Evolutionary conservation across 495 filamentous ascomycete species (phyloP).

Genomic region (Oleoguttula mirabilis): DNA sequence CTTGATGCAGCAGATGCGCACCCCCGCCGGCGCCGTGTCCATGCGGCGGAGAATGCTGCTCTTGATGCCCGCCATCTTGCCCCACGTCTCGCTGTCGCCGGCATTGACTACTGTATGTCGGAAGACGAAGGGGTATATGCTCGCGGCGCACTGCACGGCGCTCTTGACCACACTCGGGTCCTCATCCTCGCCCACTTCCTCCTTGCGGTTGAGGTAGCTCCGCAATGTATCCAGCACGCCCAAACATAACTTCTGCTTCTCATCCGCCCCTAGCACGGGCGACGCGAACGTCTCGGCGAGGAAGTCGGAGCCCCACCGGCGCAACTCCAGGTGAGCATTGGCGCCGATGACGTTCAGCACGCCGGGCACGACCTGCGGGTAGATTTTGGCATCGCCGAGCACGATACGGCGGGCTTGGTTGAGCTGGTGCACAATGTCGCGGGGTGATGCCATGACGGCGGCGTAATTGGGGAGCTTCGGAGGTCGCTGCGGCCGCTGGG

Average conservation of each 20-base stretch:
- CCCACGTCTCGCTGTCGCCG: slow-evolving; percentile 68
- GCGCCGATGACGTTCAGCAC: slow-evolving; percentile 80
- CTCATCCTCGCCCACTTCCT: slow-evolving; percentile 32
- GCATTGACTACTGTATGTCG: slow-evolving; percentile 80
- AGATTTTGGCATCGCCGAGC: slow-evolving; percentile 68
- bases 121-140: slow-evolving; percentile 83
- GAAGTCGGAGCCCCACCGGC: slow-evolving; percentile 94
- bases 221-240: slow-evolving; percentile 62
- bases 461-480: too few species aligned
- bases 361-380: slow-evolving; percentile 77
- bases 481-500: too few species aligned
- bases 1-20: slow-evolving; percentile 91
- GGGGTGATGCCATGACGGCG: too few species aligned
- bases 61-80: slow-evolving; percentile 80
- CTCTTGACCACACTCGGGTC: slow-evolving; percentile 69
- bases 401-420: slow-evolving; percentile 78
- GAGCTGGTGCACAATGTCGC: slow-evolving; percentile 33
- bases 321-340: slow-evolving; percentile 59
- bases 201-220: slow-evolving; percentile 57
- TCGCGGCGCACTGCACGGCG: slow-evolving; percentile 72
- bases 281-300: slow-evolving; percentile 91
- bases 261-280: slow-evolving; percentile 54
- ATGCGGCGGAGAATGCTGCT: slow-evolving; percentile 73
- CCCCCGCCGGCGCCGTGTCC: slow-evolving; percentile 64
- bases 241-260: slow-evolving; percentile 66